A percentile compares a stretch with the other conserved stretches of the same genome.
Conservation (phyloP, 2,329 filamentous ascomycete species). For the Monosporascus sp. region DNA sequence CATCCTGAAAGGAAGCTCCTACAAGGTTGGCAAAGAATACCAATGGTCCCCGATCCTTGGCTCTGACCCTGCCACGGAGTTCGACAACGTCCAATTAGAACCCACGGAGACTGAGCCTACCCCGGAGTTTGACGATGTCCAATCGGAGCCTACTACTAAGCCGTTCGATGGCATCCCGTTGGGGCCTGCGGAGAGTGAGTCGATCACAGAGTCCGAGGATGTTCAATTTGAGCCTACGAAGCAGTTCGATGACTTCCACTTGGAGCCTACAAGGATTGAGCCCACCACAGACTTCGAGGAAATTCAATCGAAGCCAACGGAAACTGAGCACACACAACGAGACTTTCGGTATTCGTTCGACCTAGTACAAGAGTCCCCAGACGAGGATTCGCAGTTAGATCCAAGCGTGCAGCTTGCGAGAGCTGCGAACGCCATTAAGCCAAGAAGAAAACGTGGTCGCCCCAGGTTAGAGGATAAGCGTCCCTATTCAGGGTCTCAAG, state of each 20-base stretch:
- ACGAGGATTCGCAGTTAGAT: slow-evolving; percentile 9
- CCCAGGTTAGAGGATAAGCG: slow-evolving; percentile 2
- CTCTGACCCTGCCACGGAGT: not conserved
- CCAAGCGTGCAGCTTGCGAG: slow-evolving; percentile 23
- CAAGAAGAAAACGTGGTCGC: slow-evolving; percentile 7
- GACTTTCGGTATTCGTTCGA: slow-evolving; percentile 1
- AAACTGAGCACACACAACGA: slow-evolving; percentile 2
- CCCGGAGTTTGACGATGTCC: not conserved
- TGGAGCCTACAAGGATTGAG: slow-evolving; percentile 1
- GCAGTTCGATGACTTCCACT: no score
- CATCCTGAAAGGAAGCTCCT: slow-evolving; percentile 12
- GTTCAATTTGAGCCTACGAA: no score
- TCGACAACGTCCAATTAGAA: no score
- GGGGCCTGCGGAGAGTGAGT: no score
- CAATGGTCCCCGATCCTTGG: slow-evolving; percentile 3
- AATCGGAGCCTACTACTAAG: not conserved
- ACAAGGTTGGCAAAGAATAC: not conserved
- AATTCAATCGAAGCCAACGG: slow-evolving; percentile 2
- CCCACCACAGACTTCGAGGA: not conserved
- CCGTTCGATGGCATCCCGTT: no score
- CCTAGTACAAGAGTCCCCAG: slow-evolving; percentile 8
- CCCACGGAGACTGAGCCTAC: slow-evolving; percentile 4
- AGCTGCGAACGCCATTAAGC: slow-evolving; percentile 15
- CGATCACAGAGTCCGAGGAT: no score
- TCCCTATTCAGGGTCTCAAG: slow-evolving; percentile 7